phyloP scores from a whole-genome alignment of 2,329 filamentous ascomycete species.

The Tolypocladium ovalisporum region DNA sequence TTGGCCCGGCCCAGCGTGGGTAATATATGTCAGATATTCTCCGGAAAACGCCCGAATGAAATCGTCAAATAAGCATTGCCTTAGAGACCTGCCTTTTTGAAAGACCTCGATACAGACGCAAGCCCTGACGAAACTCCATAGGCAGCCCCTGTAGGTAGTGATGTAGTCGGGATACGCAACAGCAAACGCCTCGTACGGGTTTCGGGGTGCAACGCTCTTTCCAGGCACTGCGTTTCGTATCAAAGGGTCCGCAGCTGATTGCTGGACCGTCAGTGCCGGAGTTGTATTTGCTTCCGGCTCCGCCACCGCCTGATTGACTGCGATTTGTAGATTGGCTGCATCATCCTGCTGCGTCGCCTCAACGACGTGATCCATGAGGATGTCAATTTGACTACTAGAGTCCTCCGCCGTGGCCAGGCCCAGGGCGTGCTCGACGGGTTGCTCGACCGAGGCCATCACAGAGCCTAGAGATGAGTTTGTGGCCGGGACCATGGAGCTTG shows the following conservation, averaged over 20 bases:
- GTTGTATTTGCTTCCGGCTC: neutral
- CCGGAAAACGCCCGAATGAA: slow-evolving; percentile 34
- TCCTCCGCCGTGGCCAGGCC: slow-evolving; percentile 3
- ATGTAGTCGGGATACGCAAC: slow-evolving; percentile 32
- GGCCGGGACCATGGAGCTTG: slow-evolving; percentile 18
- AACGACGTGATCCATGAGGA: neutral
- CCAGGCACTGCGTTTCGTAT: slow-evolving; percentile 4
- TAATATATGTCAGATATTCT: slow-evolving; percentile 31
- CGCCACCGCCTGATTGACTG: neutral
- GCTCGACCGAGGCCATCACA: neutral
- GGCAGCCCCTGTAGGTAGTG: slow-evolving; percentile 25
- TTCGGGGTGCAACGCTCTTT: neutral
- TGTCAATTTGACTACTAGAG: neutral
- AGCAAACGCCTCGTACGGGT: slow-evolving; percentile 27
- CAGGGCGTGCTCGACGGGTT: neutral
- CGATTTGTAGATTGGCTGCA: neutral
- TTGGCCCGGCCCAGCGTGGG: slow-evolving; percentile 10
- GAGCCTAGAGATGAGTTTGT: slow-evolving; percentile 6
- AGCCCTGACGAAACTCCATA: slow-evolving; percentile 31
- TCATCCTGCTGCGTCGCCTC: neutral
- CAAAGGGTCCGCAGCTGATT: neutral
- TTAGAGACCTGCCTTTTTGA: slow-evolving; percentile 19
- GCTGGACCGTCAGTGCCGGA: neutral
- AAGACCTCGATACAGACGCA: slow-evolving; percentile 32
- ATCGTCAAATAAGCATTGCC: slow-evolving; percentile 39